Evolutionary conservation across 495 filamentous ascomycete genomes (phyloP), one percentile per base, ranked within the genome.

Genomic region (Cryomyces minteri): DNA sequence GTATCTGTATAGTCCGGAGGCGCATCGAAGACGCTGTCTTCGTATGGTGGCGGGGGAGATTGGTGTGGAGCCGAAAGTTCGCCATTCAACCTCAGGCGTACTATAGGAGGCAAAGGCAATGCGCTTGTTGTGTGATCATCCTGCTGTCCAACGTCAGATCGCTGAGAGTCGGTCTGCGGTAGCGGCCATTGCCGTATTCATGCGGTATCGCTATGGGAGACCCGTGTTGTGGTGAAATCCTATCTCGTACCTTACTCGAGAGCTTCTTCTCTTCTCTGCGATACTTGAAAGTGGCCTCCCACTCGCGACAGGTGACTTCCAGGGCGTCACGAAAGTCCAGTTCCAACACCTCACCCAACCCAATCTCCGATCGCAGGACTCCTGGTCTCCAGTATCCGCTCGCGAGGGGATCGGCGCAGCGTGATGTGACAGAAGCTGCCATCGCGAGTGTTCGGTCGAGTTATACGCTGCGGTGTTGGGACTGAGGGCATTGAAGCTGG

Each of bases 1-100:
- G 59, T 62, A 40, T 43, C 41, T 33, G 56, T 60, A 32, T 62
- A 63, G 39, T 63, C 61, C 1, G 57, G 59, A 11, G 57, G 58
- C 10, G 51, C 25, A 38, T 63, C 57, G 8, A 43, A 36, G 25
- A 57, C 10, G n/a, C 40, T 50, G 31, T 62, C 59, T 33, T 60
- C 54, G 48, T 60, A 61, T 32, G 53, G 32, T 28, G 54, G 57
- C 8, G 57, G 59, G 18, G 18, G 18, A 25, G 18, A 25, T 25
- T 25, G 18, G 1, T 25, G 18, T 25, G 18, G 18, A 25, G 18
- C 18, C 18, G 2, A 25, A 25, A 25, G 18, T 25, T 25, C 18
- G 18, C 1, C 18, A 25, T 25, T 25, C 18, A 25, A 25, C 18
- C 18, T 25, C 18, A 25, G 18, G 18, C 18, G 2, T 2, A 25